Conservation (phyloP, 2,329 filamentous ascomycete species). For the Hymenoscyphus fructigenus region DNA sequence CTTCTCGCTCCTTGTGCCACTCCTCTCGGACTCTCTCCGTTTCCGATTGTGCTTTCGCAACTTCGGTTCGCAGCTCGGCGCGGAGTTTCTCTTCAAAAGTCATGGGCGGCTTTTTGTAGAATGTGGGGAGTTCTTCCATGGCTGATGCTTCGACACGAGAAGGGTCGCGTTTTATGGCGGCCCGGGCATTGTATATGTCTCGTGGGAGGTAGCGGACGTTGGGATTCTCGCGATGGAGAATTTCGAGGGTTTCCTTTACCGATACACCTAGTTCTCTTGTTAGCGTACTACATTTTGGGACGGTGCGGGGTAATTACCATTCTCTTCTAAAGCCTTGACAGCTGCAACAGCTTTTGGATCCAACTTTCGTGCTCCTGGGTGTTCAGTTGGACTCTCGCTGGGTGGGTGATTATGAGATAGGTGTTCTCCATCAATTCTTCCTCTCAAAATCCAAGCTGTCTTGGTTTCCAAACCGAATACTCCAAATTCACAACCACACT, state of each 20-base stretch:
- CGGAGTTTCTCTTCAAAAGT: conserved; percentile 64
- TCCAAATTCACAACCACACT: conserved; percentile 68
- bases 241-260: conserved; percentile 65
- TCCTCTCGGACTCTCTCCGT: conserved; percentile 56
- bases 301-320: conserved; percentile 47
- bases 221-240: conserved; percentile 62
- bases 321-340: conserved; percentile 65
- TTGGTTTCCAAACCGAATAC: conserved; percentile 68
- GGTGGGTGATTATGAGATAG: conserved; percentile 64
- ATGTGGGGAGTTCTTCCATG: conserved; percentile 58
- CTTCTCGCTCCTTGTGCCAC: conserved; percentile 56
- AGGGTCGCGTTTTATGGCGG: conserved; percentile 65
- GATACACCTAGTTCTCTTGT: conserved; percentile 54
- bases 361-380: conserved; percentile 64
- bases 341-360: conserved; percentile 68
- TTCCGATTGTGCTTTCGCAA: conserved; percentile 58
- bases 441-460: conserved; percentile 66
- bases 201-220: conserved; percentile 62
- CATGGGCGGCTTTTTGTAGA: conserved; percentile 65
- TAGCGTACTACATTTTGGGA: conserved; percentile 29
- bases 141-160: conserved; percentile 60
- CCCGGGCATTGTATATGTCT: conserved; percentile 67
- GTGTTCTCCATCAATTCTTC: conserved; percentile 58
- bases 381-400: conserved; percentile 65
- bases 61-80: conserved; percentile 59